Conservation (phyloP, 345 rosid genomes). For the Microcos paniculata region DNA sequence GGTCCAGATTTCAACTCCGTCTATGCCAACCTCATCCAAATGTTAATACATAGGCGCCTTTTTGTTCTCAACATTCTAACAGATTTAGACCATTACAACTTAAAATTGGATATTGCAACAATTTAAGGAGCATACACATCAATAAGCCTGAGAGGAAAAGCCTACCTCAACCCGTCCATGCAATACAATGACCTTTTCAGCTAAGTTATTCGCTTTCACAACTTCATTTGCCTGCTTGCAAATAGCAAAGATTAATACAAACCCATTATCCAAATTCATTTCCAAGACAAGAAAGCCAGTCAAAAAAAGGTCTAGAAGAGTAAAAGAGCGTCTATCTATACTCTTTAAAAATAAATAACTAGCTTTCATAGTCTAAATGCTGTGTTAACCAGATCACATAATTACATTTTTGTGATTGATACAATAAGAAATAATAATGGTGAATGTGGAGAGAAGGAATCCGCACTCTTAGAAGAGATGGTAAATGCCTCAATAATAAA, state of each 20-base stretch:
- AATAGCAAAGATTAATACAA: conserved; percentile 18
- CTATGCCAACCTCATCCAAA: not conserved
- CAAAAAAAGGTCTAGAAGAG: not conserved
- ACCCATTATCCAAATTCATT: not conserved
- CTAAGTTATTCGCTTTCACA: conserved; percentile 87
- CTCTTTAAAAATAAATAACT: too few species aligned
- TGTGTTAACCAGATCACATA: not conserved
- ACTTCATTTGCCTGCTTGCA: conserved; percentile 85
- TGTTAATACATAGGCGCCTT: not conserved
- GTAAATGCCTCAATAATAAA: conserved; percentile 12
- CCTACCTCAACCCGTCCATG: conserved; percentile 97
- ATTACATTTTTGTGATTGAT: not conserved
- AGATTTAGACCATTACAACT: not conserved
- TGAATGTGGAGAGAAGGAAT: not conserved
- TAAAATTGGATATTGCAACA: not conserved
- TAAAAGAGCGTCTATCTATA: not conserved
- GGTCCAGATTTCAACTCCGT: not conserved
- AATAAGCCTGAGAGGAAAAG: conserved; percentile 16
- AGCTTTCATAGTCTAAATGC: not conserved
- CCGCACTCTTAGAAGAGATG: not conserved
- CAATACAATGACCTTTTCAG: conserved; percentile 77
- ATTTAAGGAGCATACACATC: not conserved
- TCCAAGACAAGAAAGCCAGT: not conserved
- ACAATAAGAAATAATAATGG: not conserved
- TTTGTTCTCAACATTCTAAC: not conserved